Evolutionary conservation across 2,329 filamentous ascomycete genomes (phyloP), one percentile per base, ranked within the genome.

Genomic region (Alternaria sp.): DNA sequence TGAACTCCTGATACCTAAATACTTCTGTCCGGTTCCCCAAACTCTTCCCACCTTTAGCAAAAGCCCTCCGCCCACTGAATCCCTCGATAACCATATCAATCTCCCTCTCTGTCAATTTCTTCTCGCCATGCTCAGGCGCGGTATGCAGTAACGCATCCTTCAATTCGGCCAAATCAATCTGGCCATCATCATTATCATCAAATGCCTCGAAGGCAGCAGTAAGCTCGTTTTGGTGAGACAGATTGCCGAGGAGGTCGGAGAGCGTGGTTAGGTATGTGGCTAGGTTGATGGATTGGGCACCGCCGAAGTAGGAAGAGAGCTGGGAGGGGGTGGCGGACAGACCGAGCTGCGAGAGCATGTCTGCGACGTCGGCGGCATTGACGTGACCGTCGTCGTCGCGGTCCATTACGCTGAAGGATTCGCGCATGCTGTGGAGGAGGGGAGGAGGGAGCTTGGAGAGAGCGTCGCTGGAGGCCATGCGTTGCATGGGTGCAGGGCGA

Each of bases 371-470:
- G 22, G 94, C 91, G 60, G 91, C 86, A 67, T 90, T 91, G 63
- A 99, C 90, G 52, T 87, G 83, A 18, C 94, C 94, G 73, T 95
- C 93, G 73, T 93, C 94, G 79, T 95, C 90, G 62, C 92, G 87
- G 78, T 98, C 95, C 48, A 99, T 85, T 60, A 97, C 93, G 78
- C 96, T 92, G 79, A 98, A 99, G 0, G 91, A 93, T 76, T 98
- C 94, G 62, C 95, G 88, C 80, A 99, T 87, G 70, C 92, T 92
- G 72, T 94, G 89, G 36, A 97, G 88, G 70, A 97, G 92, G 3
- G 92, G 85, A 3, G 92, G 89, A 38, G 94, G 91, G 43, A 98
- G 81, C 72, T 92, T 90, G 3, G 90, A 89, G 45, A 93, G 82
- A 16, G 72, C 69, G 55, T 75, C 75, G 53, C 54, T 74, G 5